Conservation (phyloP, 352 stramenopile genomes). For the Globisporangium cystogenes region DNA sequence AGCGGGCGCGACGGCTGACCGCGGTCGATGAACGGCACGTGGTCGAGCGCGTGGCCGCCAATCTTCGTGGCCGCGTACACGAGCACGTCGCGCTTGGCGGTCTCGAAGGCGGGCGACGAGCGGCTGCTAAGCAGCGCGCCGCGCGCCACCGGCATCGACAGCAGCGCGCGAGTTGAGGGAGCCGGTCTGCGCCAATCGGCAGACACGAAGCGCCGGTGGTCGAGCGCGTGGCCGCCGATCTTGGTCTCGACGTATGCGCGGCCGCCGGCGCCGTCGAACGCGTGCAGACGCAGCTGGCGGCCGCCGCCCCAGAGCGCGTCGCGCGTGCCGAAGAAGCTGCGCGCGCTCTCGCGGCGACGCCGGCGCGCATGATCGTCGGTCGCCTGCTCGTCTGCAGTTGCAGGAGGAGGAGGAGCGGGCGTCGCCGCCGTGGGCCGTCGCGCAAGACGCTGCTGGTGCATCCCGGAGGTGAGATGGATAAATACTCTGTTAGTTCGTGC, state of each 20-base stretch:
- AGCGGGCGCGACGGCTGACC: conserved; percentile 55
- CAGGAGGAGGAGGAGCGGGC: too few relatives aligned
- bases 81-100: conserved; percentile 29
- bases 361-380: not conserved
- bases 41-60: conserved; percentile 67
- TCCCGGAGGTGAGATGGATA: too few relatives aligned
- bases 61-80: conserved; percentile 57
- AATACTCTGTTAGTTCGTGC: too few relatives aligned
- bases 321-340: conserved; percentile 8
- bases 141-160: not conserved
- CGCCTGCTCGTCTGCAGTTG: not conserved
- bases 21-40: conserved; percentile 63
- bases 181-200: not conserved
- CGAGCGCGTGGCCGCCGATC: conserved; percentile 69
- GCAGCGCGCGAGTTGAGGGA: conserved; percentile 9
- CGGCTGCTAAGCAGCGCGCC: conserved; percentile 1
- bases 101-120: conserved; percentile 29
- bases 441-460: too few relatives aligned
- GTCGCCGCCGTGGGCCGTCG: too few relatives aligned
- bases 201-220: conserved; percentile 41
- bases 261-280: conserved; percentile 27
- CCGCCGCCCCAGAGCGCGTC: conserved; percentile 19
- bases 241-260: conserved; percentile 59
- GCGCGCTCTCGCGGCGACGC: not conserved
- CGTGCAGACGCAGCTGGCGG: conserved; percentile 50